Base-by-base conservation (phyloP, 1,284 basidiomycete species). In the Hortiboletus rubellus region DNA sequence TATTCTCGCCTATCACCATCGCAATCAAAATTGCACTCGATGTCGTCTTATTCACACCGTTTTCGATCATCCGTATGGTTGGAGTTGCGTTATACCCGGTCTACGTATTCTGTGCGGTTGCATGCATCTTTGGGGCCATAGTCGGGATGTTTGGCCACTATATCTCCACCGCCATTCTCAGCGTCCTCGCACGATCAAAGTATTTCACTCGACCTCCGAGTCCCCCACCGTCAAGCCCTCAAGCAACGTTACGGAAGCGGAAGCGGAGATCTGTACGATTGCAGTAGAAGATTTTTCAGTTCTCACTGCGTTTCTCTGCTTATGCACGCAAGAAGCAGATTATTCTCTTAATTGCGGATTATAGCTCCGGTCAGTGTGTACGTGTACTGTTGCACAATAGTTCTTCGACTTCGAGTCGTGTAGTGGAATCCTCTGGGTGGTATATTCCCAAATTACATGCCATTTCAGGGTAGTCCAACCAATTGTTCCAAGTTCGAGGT, bases 41-140 rank as follows among this genome's bases (percentile, higher is more conserved):
- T 24, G 48, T 78, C 24, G 71, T 80, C 53, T 54, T 87, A 7
- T 65, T 76, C 59, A 70, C 75, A 18, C 86, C 86, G 0, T 81
- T 79, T 60, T 61, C 65, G 22, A 64, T 77, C 33, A 52, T 74
- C n/a, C 51, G 69, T 8, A 76, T 72, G 55, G 44, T 82, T 31
- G 64, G 78, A 17, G 76, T 81, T 22, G 76, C 77, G 18, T 38
- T 87, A 3, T 85, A 84, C 57, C 86, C 86, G 0, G 50, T 86
- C 37, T 89, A 88, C 60, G 78, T 84, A 24, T 81, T 88, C 60
- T 75, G 79, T 36, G 84, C 82, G 7, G 77, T 81, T 0, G 81
- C 85, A 3, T 82, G 80, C 60, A 79, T 88, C 46, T 75, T 75
- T 27, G 85, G 86, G 0, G 74, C 68, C 1, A 33, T 79, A 12